These are phyloP conservation scores for Adansonia rubrostipa DNA, from an alignment of 441 rosid species.

Conservation along the genomic window DNA sequence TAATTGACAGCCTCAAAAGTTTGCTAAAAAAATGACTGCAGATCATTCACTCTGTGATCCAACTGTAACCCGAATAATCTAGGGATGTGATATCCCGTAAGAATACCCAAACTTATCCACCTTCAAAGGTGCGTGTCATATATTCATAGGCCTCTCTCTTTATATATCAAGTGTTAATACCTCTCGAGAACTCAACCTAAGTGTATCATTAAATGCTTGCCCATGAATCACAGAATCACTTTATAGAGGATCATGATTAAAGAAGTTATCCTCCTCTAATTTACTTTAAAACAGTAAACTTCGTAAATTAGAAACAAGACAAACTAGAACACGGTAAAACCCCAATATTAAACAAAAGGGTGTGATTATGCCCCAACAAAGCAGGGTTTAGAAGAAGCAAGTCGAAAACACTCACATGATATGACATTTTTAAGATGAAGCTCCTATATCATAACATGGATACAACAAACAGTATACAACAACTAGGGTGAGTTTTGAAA, in stretches of 20 bases:
- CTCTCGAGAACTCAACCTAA: neutral
- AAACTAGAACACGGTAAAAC: neutral
- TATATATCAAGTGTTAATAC: neutral
- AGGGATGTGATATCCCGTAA: neutral
- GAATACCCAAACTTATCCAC: neutral
- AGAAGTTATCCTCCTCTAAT: neutral
- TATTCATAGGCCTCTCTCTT: neutral
- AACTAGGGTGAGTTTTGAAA: neutral
- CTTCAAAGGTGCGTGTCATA: neutral
- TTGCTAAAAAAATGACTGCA: neutral
- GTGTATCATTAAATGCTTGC: neutral
- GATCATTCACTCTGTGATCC: neutral
- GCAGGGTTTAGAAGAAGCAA: neutral
- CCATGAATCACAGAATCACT: neutral
- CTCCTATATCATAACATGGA: neutral
- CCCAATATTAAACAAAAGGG: neutral
- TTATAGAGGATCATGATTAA: slow-evolving; percentile 1
- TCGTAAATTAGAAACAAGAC: neutral
- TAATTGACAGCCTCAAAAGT: neutral
- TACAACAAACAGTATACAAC: neutral
- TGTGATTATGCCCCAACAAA: neutral
- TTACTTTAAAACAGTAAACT: neutral
- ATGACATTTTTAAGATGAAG: neutral
- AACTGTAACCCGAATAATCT: neutral
- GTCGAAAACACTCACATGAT: neutral